Base-by-base conservation (phyloP, 2,329 filamentous ascomycete species). In the Pseudopithomyces maydicus region DNA sequence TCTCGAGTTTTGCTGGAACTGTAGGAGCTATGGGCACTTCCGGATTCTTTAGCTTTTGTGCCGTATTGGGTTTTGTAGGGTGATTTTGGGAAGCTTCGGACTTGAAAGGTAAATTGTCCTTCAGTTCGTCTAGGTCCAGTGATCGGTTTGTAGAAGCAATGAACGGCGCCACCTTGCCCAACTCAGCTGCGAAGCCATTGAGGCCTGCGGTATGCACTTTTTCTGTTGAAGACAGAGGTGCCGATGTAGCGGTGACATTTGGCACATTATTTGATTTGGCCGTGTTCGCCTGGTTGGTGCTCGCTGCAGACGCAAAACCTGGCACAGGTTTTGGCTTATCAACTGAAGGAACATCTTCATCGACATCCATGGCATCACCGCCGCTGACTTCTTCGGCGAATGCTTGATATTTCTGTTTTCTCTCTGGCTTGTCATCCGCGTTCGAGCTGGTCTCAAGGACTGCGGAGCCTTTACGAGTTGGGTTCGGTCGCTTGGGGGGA, bases 21-120 rank as follows among this genome's bases (percentile, higher is more conserved):
- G 20, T 70, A 2, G 86, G 85, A 3, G 81, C 74, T 52, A 78
- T 78, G 0, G 85, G 85, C 6, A 83, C 79, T 6, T 79, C 77
- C 0, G 84, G 84, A 3, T 83, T 77, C 23, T 78, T 74, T 10
- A 85, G 74, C 59, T 62, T 75, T 67, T 58, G 76, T 58, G 71
- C 77, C 50, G 63, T 72, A 59, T 67, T 75, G 55, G 61, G 61
- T 52, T 79, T 78, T 6, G 74, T 77, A 6, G 78, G 79, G 26
- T 80, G 73, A 4, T 73, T 65, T 26, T 77, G 75, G 5, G 80
- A 78, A 2, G 85, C 68, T 39, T 81, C 78, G 1, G 86, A 88
- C 56, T 82, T 72, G 67, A 88, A 88, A 3, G 86, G 86, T 2
- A 89, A 77, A 1, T 78, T 82, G 8, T 79, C 77, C 39, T 76